Base-by-base conservation (phyloP, 139 green algal genomes). In the Coelastrella sp. region DNA sequence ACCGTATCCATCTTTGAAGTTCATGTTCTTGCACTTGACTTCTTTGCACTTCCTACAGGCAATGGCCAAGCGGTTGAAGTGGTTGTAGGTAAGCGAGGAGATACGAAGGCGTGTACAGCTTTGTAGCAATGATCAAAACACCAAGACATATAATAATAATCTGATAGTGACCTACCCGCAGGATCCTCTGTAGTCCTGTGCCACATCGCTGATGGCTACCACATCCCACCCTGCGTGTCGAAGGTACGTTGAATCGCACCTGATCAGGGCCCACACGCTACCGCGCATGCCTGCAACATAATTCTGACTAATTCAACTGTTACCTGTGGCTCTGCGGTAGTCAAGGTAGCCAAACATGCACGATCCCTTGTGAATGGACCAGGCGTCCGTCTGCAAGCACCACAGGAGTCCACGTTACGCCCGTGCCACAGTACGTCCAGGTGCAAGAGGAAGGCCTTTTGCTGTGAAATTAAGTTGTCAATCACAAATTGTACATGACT, bases 1-100 rank as follows among this genome's bases (percentile, higher is more conserved):
- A 23, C 84, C 84, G 38, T 89, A 90, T 40, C 71, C 84, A 53
- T 90, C 87, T 1, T 37, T 77, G 77, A 90, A 88, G 48, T 35
- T 77, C 9, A 35, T 53, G 45, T 79, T 79, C 43, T 78, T 62
- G 78, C 87, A 90, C 19, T 59, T 60, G 8, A 90, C 82, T 82
- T 90, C 87, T 40, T 82, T 75, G 68, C 87, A 90, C 64, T 85
- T 85, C 9, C 79, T 83, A 53, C 53, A 32, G 9, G 30, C 9
- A 19, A 48, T 25, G 8, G 21, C n/a, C n/a, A n/a, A n/a, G n/a
- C n/a, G n/a, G n/a, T n/a, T n/a, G n/a, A n/a, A n/a, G n/a, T n/a
- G n/a, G n/a, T n/a, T n/a, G n/a, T n/a, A n/a, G n/a, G n/a, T n/a
- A n/a, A n/a, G n/a, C n/a, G n/a, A n/a, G n/a, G n/a, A n/a, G n/a